Evolutionary conservation across 805 yeast genomes (phyloP), one percentile per base, ranked within the genome.

Genomic region (Naumovozyma baii): DNA sequence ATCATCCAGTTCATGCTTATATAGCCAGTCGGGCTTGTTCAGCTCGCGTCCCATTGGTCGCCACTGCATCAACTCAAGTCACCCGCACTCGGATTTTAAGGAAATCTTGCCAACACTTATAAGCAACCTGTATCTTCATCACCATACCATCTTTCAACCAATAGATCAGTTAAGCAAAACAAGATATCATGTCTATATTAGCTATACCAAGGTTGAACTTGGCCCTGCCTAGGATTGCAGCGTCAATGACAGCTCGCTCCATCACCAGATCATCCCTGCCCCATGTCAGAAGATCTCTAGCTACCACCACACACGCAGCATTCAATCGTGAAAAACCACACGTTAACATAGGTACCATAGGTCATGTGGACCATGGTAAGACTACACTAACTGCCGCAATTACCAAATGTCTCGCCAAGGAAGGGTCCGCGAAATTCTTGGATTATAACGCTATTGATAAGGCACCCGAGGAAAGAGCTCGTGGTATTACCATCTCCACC

Each of bases 321-420:
- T 92, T 90, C 63, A 83, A 83, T 67, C 90, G 98, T 72, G 73
- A 87, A 53, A 92, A 92, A 73, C 97, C 97, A 37, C 97, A 90
- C 64, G 80, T 90, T 54, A 90, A 90, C 70, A 76, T 90, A 54
- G 98, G 97, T 71, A 90, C 97, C 63, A 90, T 90, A 64, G 97
- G 97, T 52, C 97, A 90, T 67, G 97, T 90, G 51, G 98, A 90
- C 72, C 97, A 90, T 69, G 98, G 98, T 68, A 90, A 90, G 71
- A 88, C 97, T 56, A 88, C 97, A 40, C 74, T 90, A 62, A 92
- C 98, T 45, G 98, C 97, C 50, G 97, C 97, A 57, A 88, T 90
- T 73, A 90, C 97, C 70, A 90, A 92, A 73, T 88, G 85, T 44
- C 74, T 90, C 48, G 73, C 96, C 38, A 78, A 73, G 55, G 73